Evolutionary conservation across 176 grass and related monocot species (phyloP).

Genomic region (Triticum dicoccoides): DNA sequence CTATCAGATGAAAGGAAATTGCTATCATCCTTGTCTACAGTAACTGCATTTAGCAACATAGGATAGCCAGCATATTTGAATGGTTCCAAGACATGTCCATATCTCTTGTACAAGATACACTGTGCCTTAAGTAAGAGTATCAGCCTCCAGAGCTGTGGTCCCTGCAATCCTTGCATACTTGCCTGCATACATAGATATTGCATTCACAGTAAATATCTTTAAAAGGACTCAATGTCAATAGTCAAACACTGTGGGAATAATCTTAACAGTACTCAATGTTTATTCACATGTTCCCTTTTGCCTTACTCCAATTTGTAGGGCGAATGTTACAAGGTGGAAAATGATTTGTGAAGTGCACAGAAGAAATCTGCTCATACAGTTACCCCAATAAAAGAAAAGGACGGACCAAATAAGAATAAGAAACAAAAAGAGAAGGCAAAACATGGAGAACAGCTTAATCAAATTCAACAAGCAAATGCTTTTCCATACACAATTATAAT

Average conservation of each 20-base stretch:
- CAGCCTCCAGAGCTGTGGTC: slow-evolving; percentile 92
- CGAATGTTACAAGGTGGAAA: neutral
- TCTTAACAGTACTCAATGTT: slow-evolving; percentile 1
- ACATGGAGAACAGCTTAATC: neutral
- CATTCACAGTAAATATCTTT: slow-evolving; percentile 22
- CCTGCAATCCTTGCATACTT: slow-evolving; percentile 98
- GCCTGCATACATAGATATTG: slow-evolving; percentile 49
- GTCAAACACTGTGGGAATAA: slow-evolving; percentile 4
- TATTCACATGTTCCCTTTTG: neutral
- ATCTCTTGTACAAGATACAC: slow-evolving; percentile 97
- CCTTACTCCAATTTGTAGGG: slow-evolving; percentile 20
- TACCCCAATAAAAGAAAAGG: neutral
- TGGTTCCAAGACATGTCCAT: slow-evolving; percentile 87
- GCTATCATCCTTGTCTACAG: slow-evolving; percentile 89
- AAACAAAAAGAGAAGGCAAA: slow-evolving; percentile 18
- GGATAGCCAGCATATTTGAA: slow-evolving; percentile 99
- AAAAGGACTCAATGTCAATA: neutral
- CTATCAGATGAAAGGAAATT: slow-evolving; percentile 99
- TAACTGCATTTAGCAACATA: slow-evolving; percentile 94
- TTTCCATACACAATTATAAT: neutral
- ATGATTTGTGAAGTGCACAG: neutral
- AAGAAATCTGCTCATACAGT: neutral
- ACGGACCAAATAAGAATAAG: neutral
- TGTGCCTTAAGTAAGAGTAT: slow-evolving; percentile 93
- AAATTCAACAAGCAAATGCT: slow-evolving; percentile 1